Conservation (phyloP, 805 yeast genomes). For the Saccharomycopsis guyanensis region DNA sequence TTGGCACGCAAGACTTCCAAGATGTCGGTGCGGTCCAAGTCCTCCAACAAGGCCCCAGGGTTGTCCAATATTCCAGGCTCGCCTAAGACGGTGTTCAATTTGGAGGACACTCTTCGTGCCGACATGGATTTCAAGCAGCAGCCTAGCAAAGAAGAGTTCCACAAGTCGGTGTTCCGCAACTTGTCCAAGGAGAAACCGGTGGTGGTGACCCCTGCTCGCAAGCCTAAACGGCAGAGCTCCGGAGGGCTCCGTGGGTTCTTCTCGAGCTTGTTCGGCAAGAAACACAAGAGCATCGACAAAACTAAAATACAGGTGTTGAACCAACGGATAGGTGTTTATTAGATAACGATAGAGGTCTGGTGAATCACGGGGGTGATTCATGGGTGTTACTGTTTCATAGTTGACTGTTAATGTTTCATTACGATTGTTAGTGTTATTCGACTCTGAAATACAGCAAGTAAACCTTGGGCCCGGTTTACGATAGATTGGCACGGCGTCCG, state of each 20-base stretch:
- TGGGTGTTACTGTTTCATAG: no score
- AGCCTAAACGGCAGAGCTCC: not conserved
- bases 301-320: conserved; percentile 17
- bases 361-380: no score
- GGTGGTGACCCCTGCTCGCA: not conserved
- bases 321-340: conserved; percentile 18
- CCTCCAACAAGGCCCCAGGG: not conserved
- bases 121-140: conserved; percentile 11
- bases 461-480: no score
- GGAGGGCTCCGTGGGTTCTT: conserved; percentile 12
- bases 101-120: conserved; percentile 18
- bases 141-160: conserved; percentile 13
- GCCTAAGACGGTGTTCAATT: conserved; percentile 17
- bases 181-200: not conserved
- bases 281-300: conserved; percentile 8
- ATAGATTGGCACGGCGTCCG: no score
- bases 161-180: conserved; percentile 6
- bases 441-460: no score
- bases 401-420: no score
- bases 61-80: not conserved
- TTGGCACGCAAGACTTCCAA: not conserved
- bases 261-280: conserved; percentile 12
- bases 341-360: no score
- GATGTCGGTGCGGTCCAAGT: not conserved
- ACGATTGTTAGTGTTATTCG: no score